Evolutionary conservation across 805 yeast species (phyloP).

Genomic region (Wickerhamiella slavikovae): DNA sequence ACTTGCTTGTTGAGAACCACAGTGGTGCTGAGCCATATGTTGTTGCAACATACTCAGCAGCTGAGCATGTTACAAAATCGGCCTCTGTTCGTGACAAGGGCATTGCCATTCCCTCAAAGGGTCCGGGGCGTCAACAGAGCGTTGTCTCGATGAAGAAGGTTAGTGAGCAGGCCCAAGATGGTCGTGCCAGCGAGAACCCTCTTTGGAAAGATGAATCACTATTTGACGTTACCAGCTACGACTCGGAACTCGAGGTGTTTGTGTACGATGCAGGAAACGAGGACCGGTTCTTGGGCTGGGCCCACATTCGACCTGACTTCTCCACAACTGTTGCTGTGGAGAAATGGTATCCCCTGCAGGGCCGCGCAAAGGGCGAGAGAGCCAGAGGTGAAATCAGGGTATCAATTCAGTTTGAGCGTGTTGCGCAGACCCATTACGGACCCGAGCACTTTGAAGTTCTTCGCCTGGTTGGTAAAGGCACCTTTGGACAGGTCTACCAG

Average conservation of each 20-base stretch:
- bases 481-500: constrained; percentile 30
- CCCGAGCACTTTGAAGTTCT: constrained; percentile 85
- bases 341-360: constrained; percentile 54
- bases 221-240: constrained; percentile 68
- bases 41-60: constrained; percentile 77
- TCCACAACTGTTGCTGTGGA: constrained; percentile 21
- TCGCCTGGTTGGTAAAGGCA: constrained; percentile 1
- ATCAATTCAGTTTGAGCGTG: constrained; percentile 47
- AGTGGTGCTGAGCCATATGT: constrained; percentile 30
- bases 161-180: constrained; percentile 2
- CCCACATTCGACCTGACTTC: constrained; percentile 25
- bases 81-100: constrained; percentile 6
- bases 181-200: constrained; percentile 31
- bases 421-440: constrained; percentile 51
- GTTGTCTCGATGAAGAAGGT: constrained; percentile 2
- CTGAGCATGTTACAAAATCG: constrained; percentile 58
- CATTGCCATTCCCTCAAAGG: constrained; percentile 20
- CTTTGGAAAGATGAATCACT: constrained; percentile 83
- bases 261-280: constrained; percentile 69
- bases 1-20: constrained; percentile 19
- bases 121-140: constrained; percentile 3
- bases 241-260: constrained; percentile 73
- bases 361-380: constrained; percentile 55
- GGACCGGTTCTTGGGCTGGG: constrained; percentile 68
- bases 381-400: constrained; percentile 65